Evolutionary conservation across 2,329 filamentous ascomycete species (phyloP), one percentile per base, ranked within the genome.

Genomic region (Clonostachys rhizophaga): DNA sequence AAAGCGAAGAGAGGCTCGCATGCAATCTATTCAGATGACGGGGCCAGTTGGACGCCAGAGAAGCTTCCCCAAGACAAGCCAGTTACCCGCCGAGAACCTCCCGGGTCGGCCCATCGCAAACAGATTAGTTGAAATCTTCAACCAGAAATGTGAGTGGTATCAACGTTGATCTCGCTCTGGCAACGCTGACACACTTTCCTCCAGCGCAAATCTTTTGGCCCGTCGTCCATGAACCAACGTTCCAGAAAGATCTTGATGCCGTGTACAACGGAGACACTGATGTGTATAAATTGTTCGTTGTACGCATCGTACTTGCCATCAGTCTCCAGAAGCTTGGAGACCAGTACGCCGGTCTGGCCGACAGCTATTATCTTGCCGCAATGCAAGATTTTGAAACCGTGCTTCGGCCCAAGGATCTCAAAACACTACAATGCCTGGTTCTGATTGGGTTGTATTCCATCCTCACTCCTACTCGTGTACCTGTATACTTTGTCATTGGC

Each of bases 331-430:
- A 95, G 65, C 77, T 96, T 58, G 89, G 91, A 61, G 81, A 86
- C 0, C 84, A 89, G 54, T 97, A 94, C 64, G 91, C 91, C n/a
- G 91, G 91, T 20, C 73, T 97, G 30, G 92, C 94, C 33, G 92
- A 97, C 66, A 91, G 90, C 61, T 97, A 95, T 68, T 97, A 96
- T 60, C 77, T 96, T 18, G 88, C 91, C 20, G 92, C 92, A 6
- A 84, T 97, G 70, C 83, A 86, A 51, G 85, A 85, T 57, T 83
- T 97, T 51, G 89, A 96, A 63, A 82, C 83, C 4, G 84, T 95
- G 11, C 79, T 97, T 47, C 84, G 85, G 46, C 84, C 86, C n/a
- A 96, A 95, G 74, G 89, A 97, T 62, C 68, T 96, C 33, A 89
- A 86, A 58, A 95, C 94, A 0, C 71, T 97, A 14, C 94, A 97